Conservation (phyloP, 2,329 filamentous ascomycete genomes). For the Didymella lethalis region DNA sequence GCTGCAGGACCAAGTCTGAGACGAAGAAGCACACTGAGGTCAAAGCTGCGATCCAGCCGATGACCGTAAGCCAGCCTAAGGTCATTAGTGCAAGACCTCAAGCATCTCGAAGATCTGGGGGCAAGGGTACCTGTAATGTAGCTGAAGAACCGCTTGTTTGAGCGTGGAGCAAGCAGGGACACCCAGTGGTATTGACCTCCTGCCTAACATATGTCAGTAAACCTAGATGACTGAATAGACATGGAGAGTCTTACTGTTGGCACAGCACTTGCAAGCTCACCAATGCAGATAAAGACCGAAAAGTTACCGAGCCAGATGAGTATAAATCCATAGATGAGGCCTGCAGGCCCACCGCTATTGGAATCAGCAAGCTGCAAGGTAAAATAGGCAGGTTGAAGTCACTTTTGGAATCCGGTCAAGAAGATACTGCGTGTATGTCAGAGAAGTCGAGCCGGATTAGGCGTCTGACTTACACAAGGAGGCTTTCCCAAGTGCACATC, state of each 20-base stretch:
- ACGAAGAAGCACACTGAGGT: constrained; percentile 50
- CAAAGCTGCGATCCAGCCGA: constrained; percentile 54
- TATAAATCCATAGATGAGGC: constrained; percentile 49
- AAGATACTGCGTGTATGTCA: constrained; percentile 38
- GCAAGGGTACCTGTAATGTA: constrained; percentile 50
- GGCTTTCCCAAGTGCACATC: constrained; percentile 51
- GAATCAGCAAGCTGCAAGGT: constrained; percentile 9
- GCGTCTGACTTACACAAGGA: constrained; percentile 42
- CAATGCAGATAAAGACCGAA: constrained; percentile 48
- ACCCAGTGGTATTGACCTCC: constrained; percentile 55
- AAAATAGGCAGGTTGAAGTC: constrained; percentile 12
- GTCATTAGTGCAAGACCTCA: constrained; percentile 16
- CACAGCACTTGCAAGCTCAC: constrained; percentile 50
- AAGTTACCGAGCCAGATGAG: constrained; percentile 50
- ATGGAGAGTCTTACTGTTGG: constrained; percentile 33
- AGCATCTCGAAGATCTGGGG: neutral
- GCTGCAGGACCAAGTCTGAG: constrained; percentile 44
- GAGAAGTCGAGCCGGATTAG: neutral
- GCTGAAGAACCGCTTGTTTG: constrained; percentile 54
- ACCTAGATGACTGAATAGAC: neutral
- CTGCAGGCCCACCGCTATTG: constrained; percentile 47
- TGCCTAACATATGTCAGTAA: constrained; percentile 13
- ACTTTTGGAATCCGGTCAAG: constrained; percentile 48
- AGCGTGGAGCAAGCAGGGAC: constrained; percentile 53
- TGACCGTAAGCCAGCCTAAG: constrained; percentile 55